phyloP scores from a whole-genome alignment of 805 yeast genomes.

The Suhomyces prunicola region DNA sequence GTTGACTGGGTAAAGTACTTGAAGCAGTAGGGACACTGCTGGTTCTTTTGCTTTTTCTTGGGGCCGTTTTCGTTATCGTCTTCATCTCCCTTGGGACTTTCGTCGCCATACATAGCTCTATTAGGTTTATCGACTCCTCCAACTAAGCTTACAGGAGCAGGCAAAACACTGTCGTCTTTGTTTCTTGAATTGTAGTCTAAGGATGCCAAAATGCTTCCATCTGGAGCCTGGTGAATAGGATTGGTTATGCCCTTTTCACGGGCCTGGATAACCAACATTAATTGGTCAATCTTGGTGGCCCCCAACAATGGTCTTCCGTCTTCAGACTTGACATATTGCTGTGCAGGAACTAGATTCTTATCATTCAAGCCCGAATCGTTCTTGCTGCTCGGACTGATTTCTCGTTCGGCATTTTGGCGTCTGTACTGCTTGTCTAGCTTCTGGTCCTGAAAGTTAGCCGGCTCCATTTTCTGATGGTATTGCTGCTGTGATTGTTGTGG shows the following conservation, averaged over 20 bases:
- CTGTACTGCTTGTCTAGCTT: neutral
- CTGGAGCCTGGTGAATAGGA: slow-evolving; percentile 59
- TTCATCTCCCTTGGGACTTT: slow-evolving; percentile 7
- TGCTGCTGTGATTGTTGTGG: slow-evolving; percentile 4
- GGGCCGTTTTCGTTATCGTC: slow-evolving; percentile 19
- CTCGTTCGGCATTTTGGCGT: neutral
- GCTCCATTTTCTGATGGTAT: neutral
- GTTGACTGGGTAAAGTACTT: slow-evolving; percentile 86
- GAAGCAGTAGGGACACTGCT: slow-evolving; percentile 73
- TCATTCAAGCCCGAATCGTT: slow-evolving; percentile 1
- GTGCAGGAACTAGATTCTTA: slow-evolving; percentile 42
- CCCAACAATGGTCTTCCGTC: slow-evolving; percentile 74
- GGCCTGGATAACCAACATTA: slow-evolving; percentile 89
- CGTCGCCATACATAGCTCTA: slow-evolving; percentile 24
- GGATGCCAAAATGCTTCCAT: slow-evolving; percentile 62
- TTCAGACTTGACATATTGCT: slow-evolving; percentile 47
- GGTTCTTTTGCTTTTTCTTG: slow-evolving; percentile 44
- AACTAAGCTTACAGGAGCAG: slow-evolving; percentile 56
- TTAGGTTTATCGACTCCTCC: slow-evolving; percentile 76
- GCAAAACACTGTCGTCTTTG: slow-evolving; percentile 42
- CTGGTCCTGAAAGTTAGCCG: neutral
- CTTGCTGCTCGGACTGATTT: neutral
- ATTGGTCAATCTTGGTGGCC: slow-evolving; percentile 84
- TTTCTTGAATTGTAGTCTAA: slow-evolving; percentile 14
- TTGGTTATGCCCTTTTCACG: slow-evolving; percentile 73